phyloP scores from a whole-genome alignment of 192 early-diverging fungal species.

The Coemansia reversa region DNA sequence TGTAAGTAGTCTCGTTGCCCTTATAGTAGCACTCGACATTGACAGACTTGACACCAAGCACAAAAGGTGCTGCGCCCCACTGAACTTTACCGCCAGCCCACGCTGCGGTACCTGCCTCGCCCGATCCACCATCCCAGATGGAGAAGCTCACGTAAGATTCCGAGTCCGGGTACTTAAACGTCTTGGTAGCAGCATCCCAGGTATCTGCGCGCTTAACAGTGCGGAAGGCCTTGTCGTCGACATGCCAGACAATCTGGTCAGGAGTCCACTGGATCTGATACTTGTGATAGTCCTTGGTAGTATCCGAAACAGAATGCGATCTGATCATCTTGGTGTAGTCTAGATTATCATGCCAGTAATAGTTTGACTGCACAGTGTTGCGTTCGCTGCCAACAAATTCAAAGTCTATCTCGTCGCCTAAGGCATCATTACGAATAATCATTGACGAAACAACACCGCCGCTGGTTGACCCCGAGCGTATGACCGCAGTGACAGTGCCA shows the following conservation, averaged over 20 bases:
- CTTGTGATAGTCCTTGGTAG: conserved; percentile 47
- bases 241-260: conserved; percentile 55
- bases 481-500: conserved; percentile 58
- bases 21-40: conserved; percentile 55
- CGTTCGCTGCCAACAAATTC: conserved; percentile 61
- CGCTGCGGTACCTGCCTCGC: conserved; percentile 50
- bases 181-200: conserved; percentile 27
- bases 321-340: conserved; percentile 59
- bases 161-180: conserved; percentile 56
- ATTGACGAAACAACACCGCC: conserved; percentile 63
- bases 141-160: conserved; percentile 58
- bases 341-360: conserved; percentile 57
- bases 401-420: conserved; percentile 68
- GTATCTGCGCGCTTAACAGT: conserved; percentile 51
- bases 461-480: conserved; percentile 52
- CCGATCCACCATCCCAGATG: conserved; percentile 67
- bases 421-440: conserved; percentile 56
- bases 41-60: conserved; percentile 55
- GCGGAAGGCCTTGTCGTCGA: conserved; percentile 55
- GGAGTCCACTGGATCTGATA: conserved; percentile 63
- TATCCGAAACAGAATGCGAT: conserved; percentile 36
- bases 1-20: conserved; percentile 56
- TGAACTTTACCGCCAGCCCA: conserved; percentile 67
- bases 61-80: conserved; percentile 56
- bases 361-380: conserved; percentile 61